Base-by-base conservation (phyloP, 169 alveolate genomes). In the Fabrea salina region DNA sequence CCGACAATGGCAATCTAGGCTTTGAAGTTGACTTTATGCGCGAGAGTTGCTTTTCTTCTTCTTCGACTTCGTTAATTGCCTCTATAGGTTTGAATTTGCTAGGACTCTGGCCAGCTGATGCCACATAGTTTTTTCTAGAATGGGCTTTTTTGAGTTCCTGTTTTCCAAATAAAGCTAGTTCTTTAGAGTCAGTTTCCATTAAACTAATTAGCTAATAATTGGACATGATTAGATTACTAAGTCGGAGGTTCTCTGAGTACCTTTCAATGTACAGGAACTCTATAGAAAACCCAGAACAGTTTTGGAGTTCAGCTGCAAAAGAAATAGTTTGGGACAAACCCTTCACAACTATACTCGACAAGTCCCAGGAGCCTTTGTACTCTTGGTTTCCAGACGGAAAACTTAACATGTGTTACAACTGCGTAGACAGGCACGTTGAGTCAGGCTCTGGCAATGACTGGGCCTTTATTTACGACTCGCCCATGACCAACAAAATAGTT, bases 361-460 rank as follows among this genome's bases (percentile, higher is more conserved):
- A 81, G 8, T 58, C 85, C 13, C 66, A 86, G 32, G 78, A 77
- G 5, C 89, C 94, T 68, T 56, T 90, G 51, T 89, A 92, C 84
- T 56, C 82, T 37, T 93, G 97, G 96, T 93, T 80, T 84, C 83
- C 83, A 32, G 95, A 87, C 50, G 88, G 92, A 1, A 81, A 82
- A 70, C 77, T 87, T 27, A 93, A 91, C 72, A 89, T 93, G 16
- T 88, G 95, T 78, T 88, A 91, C 67, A 93, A 93, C 79, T 90
- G 93, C 35, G 40, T 93, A 8, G 97, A 93, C 82, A 68, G 93
- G 25, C 95, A 91, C 67, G 79, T 89, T 4, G 82, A 78, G 43
- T 74, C 75, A 27, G 91, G 93, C 3, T 71, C 74, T 27, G 92
- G 93, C 6, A 87, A 93, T 57, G 51, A 84, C 25, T 50, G 61